Evolutionary conservation across 306 rosid species (phyloP), one percentile per base, ranked within the genome.

Genomic region (Carpinus viminea): DNA sequence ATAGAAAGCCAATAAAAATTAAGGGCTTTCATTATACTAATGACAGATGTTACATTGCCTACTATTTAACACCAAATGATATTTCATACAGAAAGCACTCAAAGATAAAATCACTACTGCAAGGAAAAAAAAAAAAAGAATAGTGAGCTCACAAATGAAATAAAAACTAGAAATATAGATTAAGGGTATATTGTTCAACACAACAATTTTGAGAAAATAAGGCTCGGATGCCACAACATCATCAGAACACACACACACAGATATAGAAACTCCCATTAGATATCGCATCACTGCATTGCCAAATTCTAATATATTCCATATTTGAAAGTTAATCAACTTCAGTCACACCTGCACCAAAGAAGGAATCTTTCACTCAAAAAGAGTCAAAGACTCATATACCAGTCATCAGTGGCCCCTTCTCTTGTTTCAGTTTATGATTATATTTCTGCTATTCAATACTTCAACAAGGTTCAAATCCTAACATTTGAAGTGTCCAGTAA

Each of bases 21-120:
- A 53, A 72, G 76, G 74, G 68, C 47, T 18, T 64, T n/a, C 16
- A 16, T 70, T 54, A 52, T 41, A 47, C 15, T 43, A 48, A 70
- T 45, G 8, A 24, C 59, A 26, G 7, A 68, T 43, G 24, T 18
- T 12, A 36, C 16, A 15, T 5, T 51, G 21, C 57, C 43, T 28
- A 48, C 61, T 20, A 15, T 50, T 68, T 68, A 57, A 57, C 24
- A 41, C 3, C 26, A 20, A 57, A n/a, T 57, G 28, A 65, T 17
- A 38, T 2, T 18, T 16, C 51, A 68, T 18, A 18, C 28, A 41
- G 72, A 26, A 68, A 41, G n/a, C 72, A 68, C 13, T 18, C 28
- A 18, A 41, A 41, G 50, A 18, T n/a, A 61, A 6, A 60, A 60
- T 11, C 43, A 12, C 51, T 9, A 5, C 2, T 64, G 24, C 20